Percentiles rank a stretch among this genome's conserved stretches.
These are phyloP conservation scores for Pseudomonodictys pantanalensis DNA, from an alignment of 495 filamentous ascomycete genomes.

Conservation along the genomic window DNA sequence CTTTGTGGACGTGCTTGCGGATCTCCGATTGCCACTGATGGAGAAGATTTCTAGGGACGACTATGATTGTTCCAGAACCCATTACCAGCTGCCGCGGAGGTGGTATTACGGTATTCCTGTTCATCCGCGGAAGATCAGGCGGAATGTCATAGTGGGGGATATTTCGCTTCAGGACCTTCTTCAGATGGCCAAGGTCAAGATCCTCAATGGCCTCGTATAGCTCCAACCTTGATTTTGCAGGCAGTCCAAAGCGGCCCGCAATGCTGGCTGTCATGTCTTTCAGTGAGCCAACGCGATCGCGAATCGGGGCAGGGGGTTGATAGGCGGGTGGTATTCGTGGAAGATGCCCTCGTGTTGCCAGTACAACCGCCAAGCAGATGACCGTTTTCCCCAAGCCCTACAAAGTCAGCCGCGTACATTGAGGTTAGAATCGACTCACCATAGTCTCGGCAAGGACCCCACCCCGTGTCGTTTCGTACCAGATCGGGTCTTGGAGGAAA, in stretches of 20 bases:
- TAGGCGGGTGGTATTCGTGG: slow-evolving; percentile 64
- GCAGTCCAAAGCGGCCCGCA: slow-evolving; percentile 42
- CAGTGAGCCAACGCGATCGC: slow-evolving; percentile 20
- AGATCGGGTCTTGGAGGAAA: slow-evolving; percentile 58
- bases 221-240: slow-evolving; percentile 65
- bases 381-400: slow-evolving; percentile 76
- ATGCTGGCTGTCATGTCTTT: slow-evolving; percentile 17
- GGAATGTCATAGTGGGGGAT: slow-evolving; percentile 48
- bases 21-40: slow-evolving; percentile 68
- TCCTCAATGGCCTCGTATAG: slow-evolving; percentile 38
- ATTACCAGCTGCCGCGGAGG: slow-evolving; percentile 56
- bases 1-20: slow-evolving; percentile 60
- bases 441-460: slow-evolving; percentile 77
- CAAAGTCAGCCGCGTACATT: not conserved
- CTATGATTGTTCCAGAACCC: slow-evolving; percentile 65
- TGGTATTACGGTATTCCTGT: slow-evolving; percentile 38
- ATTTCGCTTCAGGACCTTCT: slow-evolving; percentile 54
- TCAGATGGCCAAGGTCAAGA: slow-evolving; percentile 48
- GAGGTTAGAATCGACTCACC: slow-evolving; percentile 41
- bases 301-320: slow-evolving; percentile 42
- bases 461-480: slow-evolving; percentile 73
- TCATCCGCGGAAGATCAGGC: slow-evolving; percentile 44
- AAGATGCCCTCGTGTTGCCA: slow-evolving; percentile 72
- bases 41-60: slow-evolving; percentile 68
- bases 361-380: slow-evolving; percentile 77